Evolutionary conservation across 352 stramenopile species (phyloP).

Genomic region (Pilasporangium apinafurcum): DNA sequence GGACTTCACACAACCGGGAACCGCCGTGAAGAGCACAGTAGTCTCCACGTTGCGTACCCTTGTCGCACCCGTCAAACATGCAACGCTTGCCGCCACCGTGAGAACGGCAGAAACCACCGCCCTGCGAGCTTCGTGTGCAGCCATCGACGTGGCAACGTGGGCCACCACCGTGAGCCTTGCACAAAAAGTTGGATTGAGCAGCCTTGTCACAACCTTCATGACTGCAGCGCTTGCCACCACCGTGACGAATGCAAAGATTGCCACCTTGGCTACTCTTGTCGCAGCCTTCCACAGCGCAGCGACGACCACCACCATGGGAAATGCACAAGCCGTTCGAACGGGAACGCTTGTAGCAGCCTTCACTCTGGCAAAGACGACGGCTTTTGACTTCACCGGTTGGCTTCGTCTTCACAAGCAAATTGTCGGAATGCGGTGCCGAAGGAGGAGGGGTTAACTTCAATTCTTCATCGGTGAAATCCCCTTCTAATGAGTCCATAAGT

Average conservation of each 20-base stretch:
- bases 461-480: conserved; percentile 66
- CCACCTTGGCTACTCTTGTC: conserved; percentile 77
- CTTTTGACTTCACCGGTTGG: conserved; percentile 38
- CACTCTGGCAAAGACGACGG: conserved; percentile 59
- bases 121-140: conserved; percentile 72
- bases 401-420: conserved; percentile 16
- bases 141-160: conserved; percentile 63
- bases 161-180: conserved; percentile 82
- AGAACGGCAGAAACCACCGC: conserved; percentile 74
- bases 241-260: conserved; percentile 84
- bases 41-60: conserved; percentile 82
- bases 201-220: conserved; percentile 74
- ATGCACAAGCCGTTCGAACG: conserved; percentile 85
- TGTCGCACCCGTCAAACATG: conserved; percentile 77
- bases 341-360: conserved; percentile 83
- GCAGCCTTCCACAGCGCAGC: conserved; percentile 72
- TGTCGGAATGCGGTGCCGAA: conserved; percentile 15
- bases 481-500: conserved; percentile 67
- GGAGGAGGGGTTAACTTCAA: conserved; percentile 45
- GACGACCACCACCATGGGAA: conserved; percentile 71
- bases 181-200: conserved; percentile 80
- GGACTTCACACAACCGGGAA: conserved; percentile 74
- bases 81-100: conserved; percentile 86
- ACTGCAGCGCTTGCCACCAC: conserved; percentile 77
- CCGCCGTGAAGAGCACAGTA: conserved; percentile 84